Conservation (phyloP, 495 filamentous ascomycete genomes). For the Hypoxylon trugodes region DNA sequence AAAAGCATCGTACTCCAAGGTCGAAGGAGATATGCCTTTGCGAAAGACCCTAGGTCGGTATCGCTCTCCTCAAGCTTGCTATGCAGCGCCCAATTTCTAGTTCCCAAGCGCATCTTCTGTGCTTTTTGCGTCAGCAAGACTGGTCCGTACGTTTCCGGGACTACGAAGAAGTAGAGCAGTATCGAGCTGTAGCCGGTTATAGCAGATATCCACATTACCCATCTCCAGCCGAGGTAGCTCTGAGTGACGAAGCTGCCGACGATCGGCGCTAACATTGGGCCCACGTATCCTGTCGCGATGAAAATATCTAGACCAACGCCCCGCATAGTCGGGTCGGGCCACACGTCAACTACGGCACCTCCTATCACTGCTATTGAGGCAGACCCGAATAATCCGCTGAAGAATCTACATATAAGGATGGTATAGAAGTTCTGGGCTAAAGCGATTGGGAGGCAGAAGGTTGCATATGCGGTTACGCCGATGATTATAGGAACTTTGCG, state of each 20-base stretch:
- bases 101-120: neutral
- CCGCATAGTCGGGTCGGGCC: conserved; percentile 59
- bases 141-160: conserved; percentile 69
- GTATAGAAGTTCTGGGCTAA: conserved; percentile 68
- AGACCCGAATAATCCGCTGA: conserved; percentile 68
- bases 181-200: conserved; percentile 58
- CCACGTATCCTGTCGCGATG: conserved; percentile 42
- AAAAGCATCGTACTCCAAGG: neutral
- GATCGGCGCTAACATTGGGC: conserved; percentile 64
- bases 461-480: conserved; percentile 64
- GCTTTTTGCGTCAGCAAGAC: neutral
- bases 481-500: conserved; percentile 64
- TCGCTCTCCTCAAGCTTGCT: neutral
- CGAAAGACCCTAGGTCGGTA: conserved; percentile 57
- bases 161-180: conserved; percentile 55
- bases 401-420: conserved; percentile 67
- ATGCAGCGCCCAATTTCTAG: neutral
- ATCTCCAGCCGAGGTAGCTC: conserved; percentile 68
- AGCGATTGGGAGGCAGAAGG: conserved; percentile 70
- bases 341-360: conserved; percentile 69
- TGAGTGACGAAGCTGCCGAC: conserved; percentile 66
- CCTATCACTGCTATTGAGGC: conserved; percentile 69
- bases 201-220: conserved; percentile 70
- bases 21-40: conserved; percentile 14
- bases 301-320: conserved; percentile 67